These are phyloP conservation scores for Fragosphaeria purpurea DNA, from an alignment of 2,329 filamentous ascomycete genomes.

Conservation along the genomic window DNA sequence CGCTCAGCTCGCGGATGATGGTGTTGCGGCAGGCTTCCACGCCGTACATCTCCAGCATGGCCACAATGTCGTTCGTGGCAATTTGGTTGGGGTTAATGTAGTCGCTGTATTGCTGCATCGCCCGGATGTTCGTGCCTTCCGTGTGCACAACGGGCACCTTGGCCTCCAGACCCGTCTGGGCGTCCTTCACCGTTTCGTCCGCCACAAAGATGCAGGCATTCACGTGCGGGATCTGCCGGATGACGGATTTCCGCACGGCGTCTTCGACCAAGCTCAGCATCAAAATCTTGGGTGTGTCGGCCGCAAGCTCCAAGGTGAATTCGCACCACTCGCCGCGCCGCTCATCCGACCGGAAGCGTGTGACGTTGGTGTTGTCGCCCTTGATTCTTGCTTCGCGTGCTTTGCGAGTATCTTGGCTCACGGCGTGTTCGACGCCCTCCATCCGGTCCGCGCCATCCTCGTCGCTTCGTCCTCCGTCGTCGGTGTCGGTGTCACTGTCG, in stretches of 20 bases:
- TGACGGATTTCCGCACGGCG: conserved; percentile 65
- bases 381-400: conserved; percentile 56
- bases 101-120: conserved; percentile 81
- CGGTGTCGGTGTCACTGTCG: background rate
- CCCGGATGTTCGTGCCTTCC: conserved; percentile 75
- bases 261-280: conserved; percentile 86
- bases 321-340: conserved; percentile 62
- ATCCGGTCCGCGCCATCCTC: conserved; percentile 22
- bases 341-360: conserved; percentile 72
- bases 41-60: conserved; percentile 77
- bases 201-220: conserved; percentile 58
- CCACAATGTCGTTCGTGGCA: conserved; percentile 84
- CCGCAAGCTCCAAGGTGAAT: conserved; percentile 74
- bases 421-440: conserved; percentile 14
- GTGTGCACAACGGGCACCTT: conserved; percentile 58
- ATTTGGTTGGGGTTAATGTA: conserved; percentile 79
- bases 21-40: conserved; percentile 84
- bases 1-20: conserved; percentile 77
- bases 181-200: conserved; percentile 43
- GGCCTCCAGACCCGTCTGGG: conserved; percentile 36
- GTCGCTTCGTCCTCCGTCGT: background rate
- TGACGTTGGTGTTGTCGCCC: conserved; percentile 55
- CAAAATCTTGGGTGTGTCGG: conserved; percentile 74
- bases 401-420: conserved; percentile 21
- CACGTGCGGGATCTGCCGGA: conserved; percentile 77